These are phyloP conservation scores for Trichosporon ovoides DNA, from an alignment of 1,284 basidiomycete species.

Conservation along the genomic window DNA sequence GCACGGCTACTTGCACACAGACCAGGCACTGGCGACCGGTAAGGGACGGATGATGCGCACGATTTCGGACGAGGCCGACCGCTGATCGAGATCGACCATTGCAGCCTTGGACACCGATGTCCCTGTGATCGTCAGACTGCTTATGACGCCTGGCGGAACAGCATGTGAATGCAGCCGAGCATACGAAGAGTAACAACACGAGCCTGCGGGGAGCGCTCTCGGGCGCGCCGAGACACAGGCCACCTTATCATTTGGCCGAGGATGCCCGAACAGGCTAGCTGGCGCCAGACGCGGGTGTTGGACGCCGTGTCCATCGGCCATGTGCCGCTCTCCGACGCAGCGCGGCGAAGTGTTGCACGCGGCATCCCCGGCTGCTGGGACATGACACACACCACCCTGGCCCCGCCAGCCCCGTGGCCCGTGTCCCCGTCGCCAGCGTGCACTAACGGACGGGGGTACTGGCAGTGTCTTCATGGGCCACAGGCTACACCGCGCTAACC, in stretches of 20 bases:
- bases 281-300: not conserved
- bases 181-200: not conserved
- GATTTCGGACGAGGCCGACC: too few relatives aligned
- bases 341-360: not conserved
- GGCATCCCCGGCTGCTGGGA: not conserved
- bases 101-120: too few relatives aligned
- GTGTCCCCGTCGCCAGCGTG: too few relatives aligned
- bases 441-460: not conserved
- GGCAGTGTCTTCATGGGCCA: not conserved
- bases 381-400: not conserved
- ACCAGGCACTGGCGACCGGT: too few relatives aligned
- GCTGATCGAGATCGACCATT: too few relatives aligned
- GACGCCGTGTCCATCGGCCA: conserved; percentile 4
- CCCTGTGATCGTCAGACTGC: too few relatives aligned
- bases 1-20: too few relatives aligned
- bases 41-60: too few relatives aligned
- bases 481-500: not conserved
- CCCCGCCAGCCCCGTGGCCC: not conserved
- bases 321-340: not conserved
- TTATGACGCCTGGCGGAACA: too few relatives aligned
- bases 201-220: too few relatives aligned
- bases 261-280: not conserved
- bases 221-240: not conserved
- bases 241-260: conserved; percentile 4
- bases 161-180: too few relatives aligned